phyloP scores from a whole-genome alignment of 2,329 filamentous ascomycete genomes.

The Juglanconis juglandina region DNA sequence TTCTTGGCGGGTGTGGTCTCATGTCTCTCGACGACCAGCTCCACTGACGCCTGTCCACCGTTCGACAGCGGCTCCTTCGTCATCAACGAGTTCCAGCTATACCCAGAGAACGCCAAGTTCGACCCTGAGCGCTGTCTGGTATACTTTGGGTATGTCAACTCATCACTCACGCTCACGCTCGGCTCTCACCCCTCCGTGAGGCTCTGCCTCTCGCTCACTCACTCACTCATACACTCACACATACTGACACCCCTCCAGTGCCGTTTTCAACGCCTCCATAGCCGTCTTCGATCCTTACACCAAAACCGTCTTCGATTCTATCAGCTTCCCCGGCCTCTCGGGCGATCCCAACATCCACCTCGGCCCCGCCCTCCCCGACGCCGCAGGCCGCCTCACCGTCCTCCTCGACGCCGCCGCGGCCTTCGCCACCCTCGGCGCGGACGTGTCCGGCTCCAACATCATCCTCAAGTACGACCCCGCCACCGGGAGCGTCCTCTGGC shows the following conservation, averaged over 20 bases:
- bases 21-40: not conserved
- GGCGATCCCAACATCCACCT: conserved; percentile 28
- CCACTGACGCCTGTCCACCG: conserved; percentile 16
- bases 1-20: not conserved
- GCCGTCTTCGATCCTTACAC: conserved; percentile 32
- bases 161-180: not conserved
- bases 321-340: conserved; percentile 29
- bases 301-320: conserved; percentile 23
- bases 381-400: conserved; percentile 28
- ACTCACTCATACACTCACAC: not conserved
- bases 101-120: conserved; percentile 35
- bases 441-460: conserved; percentile 35
- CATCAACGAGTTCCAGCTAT: conserved; percentile 30
- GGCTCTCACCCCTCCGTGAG: not conserved
- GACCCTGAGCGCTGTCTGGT: conserved; percentile 29
- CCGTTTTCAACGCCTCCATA: conserved; percentile 33
- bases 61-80: conserved; percentile 23
- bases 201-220: too few relatives aligned
- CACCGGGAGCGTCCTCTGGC: conserved; percentile 27
- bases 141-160: conserved; percentile 28
- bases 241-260: conserved; percentile 10
- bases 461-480: conserved; percentile 33
- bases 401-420: conserved; percentile 33
- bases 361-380: conserved; percentile 35
- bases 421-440: conserved; percentile 31